These are phyloP conservation scores for Kuraishia capsulata DNA, from an alignment of 805 yeast genomes.

Conservation along the genomic window DNA sequence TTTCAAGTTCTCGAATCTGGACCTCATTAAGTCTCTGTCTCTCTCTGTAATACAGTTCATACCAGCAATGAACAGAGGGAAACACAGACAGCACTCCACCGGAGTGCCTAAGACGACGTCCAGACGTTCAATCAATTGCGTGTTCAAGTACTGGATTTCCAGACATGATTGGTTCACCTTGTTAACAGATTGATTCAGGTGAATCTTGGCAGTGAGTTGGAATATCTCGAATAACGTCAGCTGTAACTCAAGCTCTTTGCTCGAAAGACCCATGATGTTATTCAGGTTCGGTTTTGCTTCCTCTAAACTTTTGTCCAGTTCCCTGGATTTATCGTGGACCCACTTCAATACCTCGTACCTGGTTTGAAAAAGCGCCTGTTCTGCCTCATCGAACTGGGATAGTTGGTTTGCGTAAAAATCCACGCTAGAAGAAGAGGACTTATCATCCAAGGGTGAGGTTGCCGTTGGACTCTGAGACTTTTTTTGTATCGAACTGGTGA, in stretches of 20 bases:
- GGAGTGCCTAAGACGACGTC: conserved; percentile 56
- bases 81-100: conserved; percentile 63
- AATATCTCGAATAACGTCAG: conserved; percentile 63
- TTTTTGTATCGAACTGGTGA: conserved; percentile 15
- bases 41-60: conserved; percentile 46
- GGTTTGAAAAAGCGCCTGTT: conserved; percentile 6
- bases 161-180: conserved; percentile 50
- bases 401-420: not conserved
- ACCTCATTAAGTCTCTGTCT: conserved; percentile 44
- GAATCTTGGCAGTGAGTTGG: conserved; percentile 60
- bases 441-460: conserved; percentile 4
- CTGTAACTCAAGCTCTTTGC: conserved; percentile 53
- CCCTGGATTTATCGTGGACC: conserved; percentile 25
- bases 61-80: conserved; percentile 75
- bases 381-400: conserved; percentile 3
- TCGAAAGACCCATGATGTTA: conserved; percentile 27
- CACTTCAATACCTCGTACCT: conserved; percentile 25
- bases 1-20: conserved; percentile 45
- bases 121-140: conserved; percentile 44
- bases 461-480: conserved; percentile 6
- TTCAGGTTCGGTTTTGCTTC: conserved; percentile 40
- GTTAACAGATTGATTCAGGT: conserved; percentile 56
- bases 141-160: conserved; percentile 51
- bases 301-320: conserved; percentile 40
- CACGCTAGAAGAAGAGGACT: conserved; percentile 3